These are phyloP conservation scores for Corylus heterophylla DNA, from an alignment of 306 rosid genomes.

Conservation along the genomic window DNA sequence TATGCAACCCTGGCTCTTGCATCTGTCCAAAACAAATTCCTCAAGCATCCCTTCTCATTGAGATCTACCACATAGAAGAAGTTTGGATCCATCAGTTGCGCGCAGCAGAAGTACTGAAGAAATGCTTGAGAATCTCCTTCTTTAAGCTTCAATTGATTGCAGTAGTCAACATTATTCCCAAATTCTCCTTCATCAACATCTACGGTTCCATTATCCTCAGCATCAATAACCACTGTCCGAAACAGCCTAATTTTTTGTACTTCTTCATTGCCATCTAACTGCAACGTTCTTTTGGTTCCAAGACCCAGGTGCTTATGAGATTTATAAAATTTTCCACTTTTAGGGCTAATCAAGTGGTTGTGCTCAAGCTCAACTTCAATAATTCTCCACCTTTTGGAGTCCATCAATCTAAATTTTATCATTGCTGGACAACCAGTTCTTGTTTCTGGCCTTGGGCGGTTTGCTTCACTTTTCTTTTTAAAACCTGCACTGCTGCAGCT, in stretches of 20 bases:
- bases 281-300: conserved; percentile 59
- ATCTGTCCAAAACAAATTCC: conserved; percentile 73
- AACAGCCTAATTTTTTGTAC: conserved; percentile 56
- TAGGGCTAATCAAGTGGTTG: conserved; percentile 72
- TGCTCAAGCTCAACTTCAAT: conserved; percentile 81
- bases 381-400: conserved; percentile 73
- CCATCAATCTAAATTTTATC: conserved; percentile 77
- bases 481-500: conserved; percentile 86
- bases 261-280: conserved; percentile 52
- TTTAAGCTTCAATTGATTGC: conserved; percentile 55
- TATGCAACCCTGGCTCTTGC: conserved; percentile 54
- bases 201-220: conserved; percentile 35
- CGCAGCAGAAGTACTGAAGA: conserved; percentile 43
- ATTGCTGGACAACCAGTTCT: conserved; percentile 85
- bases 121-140: conserved; percentile 63
- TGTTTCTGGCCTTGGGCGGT: conserved; percentile 79
- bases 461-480: conserved; percentile 73
- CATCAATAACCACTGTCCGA: conserved; percentile 53
- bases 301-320: conserved; percentile 56
- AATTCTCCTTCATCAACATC: conserved; percentile 45
- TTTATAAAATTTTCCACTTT: conserved; percentile 60
- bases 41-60: conserved; percentile 64
- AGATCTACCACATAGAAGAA: conserved; percentile 68
- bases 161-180: conserved; percentile 27
- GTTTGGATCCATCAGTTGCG: conserved; percentile 56